These are phyloP conservation scores for Backusella macrospora DNA, from an alignment of 192 early-diverging fungal genomes.

Conservation along the genomic window DNA sequence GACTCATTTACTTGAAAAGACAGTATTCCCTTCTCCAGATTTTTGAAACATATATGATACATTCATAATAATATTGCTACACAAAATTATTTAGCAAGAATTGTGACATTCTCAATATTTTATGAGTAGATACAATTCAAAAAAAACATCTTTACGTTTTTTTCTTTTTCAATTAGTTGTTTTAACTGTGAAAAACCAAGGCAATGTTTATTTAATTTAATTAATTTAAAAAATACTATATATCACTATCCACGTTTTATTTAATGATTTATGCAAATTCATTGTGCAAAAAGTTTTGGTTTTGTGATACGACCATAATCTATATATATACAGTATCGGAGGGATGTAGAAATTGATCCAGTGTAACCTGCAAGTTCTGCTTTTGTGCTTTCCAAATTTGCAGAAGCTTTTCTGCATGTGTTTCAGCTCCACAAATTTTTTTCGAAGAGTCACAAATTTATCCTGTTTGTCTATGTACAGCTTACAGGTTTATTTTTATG, in stretches of 20 bases:
- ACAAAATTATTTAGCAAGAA: not conserved
- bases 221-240: constrained; percentile 1
- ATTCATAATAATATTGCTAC: not conserved
- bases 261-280: constrained; percentile 10
- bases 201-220: not conserved
- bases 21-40: not conserved
- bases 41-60: not conserved
- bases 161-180: not conserved
- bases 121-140: not conserved
- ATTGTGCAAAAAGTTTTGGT: constrained; percentile 3
- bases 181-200: not conserved
- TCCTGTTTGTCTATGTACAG: not conserved
- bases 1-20: constrained; percentile 7
- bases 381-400: not conserved
- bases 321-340: not conserved
- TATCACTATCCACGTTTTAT: not conserved
- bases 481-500: not conserved
- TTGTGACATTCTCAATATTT: not conserved
- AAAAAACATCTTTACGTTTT: not conserved
- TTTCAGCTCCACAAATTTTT: not conserved
- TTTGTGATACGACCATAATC: not conserved
- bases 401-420: not conserved
- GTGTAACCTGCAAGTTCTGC: not conserved
- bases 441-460: constrained; percentile 9
- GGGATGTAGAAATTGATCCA: constrained; percentile 8